These are phyloP conservation scores for Haplosporangium gracile DNA, from an alignment of 192 early-diverging fungal species.

Conservation along the genomic window DNA sequence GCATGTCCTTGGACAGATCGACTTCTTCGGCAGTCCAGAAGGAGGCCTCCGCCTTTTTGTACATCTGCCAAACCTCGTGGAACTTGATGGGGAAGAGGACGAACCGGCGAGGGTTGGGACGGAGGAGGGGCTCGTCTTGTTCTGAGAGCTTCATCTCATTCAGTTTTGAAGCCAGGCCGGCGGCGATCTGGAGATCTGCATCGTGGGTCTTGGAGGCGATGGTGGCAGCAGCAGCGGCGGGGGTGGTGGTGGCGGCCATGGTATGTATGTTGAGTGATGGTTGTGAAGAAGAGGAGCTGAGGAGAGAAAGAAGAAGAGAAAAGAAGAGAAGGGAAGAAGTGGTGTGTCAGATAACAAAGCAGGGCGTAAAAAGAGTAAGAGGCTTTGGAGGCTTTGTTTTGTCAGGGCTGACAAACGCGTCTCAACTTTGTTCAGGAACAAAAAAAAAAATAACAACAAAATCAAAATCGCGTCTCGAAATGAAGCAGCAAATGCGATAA, in stretches of 20 bases:
- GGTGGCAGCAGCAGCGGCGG: not conserved
- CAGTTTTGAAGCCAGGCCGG: constrained; percentile 36
- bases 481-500: not conserved
- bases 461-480: not conserved
- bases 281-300: not conserved
- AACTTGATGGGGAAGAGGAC: constrained; percentile 96
- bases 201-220: constrained; percentile 34
- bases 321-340: not conserved
- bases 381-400: constrained; percentile 1
- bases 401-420: constrained; percentile 5
- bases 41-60: constrained; percentile 97
- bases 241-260: not conserved
- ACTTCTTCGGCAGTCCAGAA: constrained; percentile 98
- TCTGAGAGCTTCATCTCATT: constrained; percentile 48
- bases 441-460: not conserved
- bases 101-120: constrained; percentile 83
- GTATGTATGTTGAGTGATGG: not conserved
- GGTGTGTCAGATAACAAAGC: not conserved
- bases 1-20: constrained; percentile 91
- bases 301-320: not conserved
- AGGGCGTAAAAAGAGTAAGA: not conserved
- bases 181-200: constrained; percentile 43
- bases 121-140: constrained; percentile 60
- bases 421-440: not conserved
- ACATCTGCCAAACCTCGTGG: constrained; percentile 96